These are phyloP conservation scores for Saraca asoca DNA, from an alignment of 331 rosid genomes.

Conservation along the genomic window DNA sequence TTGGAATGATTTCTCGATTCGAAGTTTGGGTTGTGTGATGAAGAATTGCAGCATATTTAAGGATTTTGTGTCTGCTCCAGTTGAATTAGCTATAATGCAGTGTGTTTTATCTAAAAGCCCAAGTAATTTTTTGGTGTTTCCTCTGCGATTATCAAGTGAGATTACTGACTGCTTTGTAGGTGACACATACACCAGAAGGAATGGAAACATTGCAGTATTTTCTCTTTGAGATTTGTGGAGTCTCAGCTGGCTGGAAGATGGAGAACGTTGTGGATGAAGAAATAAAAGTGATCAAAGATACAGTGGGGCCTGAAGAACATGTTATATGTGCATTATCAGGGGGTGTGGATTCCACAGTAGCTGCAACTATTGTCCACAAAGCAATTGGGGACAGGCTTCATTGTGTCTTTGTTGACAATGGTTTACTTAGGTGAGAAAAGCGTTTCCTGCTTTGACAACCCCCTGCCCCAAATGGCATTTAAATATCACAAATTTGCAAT, in stretches of 20 bases:
- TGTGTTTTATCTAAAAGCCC: no score
- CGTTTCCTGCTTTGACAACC: slow-evolving; percentile 2
- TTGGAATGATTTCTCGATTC: neutral
- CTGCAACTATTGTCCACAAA: slow-evolving; percentile 85
- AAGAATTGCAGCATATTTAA: neutral
- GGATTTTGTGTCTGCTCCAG: neutral
- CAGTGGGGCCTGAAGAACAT: slow-evolving; percentile 63
- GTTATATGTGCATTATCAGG: slow-evolving; percentile 95
- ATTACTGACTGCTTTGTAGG: slow-evolving; percentile 49
- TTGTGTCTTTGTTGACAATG: slow-evolving; percentile 94
- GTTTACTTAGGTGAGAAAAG: slow-evolving; percentile 70
- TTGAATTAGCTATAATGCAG: no score
- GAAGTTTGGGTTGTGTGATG: neutral
- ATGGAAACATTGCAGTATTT: slow-evolving; percentile 74
- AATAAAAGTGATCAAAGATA: slow-evolving; percentile 62
- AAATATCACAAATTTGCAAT: neutral
- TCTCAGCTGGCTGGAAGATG: slow-evolving; percentile 83
- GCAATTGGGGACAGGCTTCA: slow-evolving; percentile 96
- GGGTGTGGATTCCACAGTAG: slow-evolving; percentile 98
- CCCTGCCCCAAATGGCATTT: neutral
- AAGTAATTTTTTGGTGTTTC: neutral
- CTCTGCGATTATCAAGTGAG: neutral
- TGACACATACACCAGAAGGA: slow-evolving; percentile 87
- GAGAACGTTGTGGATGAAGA: slow-evolving; percentile 85
- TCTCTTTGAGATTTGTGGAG: slow-evolving; percentile 74